Base-by-base conservation (phyloP, 768 basidiomycete species). In the Krasilnikovozyma curviuscula region DNA sequence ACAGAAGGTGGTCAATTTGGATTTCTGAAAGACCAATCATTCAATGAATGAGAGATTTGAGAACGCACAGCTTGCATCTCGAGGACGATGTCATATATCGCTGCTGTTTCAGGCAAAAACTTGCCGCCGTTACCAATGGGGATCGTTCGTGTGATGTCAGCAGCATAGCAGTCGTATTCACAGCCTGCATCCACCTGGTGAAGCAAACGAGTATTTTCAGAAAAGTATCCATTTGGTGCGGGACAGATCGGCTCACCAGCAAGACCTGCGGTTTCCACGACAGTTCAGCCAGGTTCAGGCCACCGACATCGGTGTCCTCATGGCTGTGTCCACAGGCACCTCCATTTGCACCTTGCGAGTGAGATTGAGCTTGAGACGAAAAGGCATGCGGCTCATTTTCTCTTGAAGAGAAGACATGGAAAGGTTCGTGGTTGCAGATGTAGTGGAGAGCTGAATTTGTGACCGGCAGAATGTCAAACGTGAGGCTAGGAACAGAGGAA, bases 391-490 rank as follows among this genome's bases (percentile, higher is more conserved):
- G n/a, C n/a, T n/a, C n/a, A n/a, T n/a, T n/a, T n/a, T n/a, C n/a
- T 44, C 38, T 51, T 50, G 35, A 41, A 9, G 39, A n/a, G n/a
- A 40, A 19, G n/a, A 10, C 10, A 10, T 16, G 12, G 19, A 16
- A 21, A 23, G 19, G 12, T n/a, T 73, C 74, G 61, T 88, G 83
- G 58, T 91, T 93, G 67, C 84, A 88, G 58, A 86, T 86, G 64
- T 95, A 95, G 59, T 95, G 89, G 4, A 97, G 68, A 0, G 85
- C n/a, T n/a, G n/a, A n/a, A n/a, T n/a, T n/a, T n/a, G n/a, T n/a
- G n/a, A n/a, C n/a, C n/a, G n/a, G n/a, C n/a, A n/a, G n/a, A n/a
- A n/a, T n/a, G n/a, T n/a, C n/a, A n/a, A n/a, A n/a, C n/a, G n/a
- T n/a, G n/a, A n/a, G n/a, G n/a, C n/a, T n/a, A n/a, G n/a, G n/a